These are phyloP conservation scores for Thozetella sp. DNA, from an alignment of 495 filamentous ascomycete species.

Conservation along the genomic window DNA sequence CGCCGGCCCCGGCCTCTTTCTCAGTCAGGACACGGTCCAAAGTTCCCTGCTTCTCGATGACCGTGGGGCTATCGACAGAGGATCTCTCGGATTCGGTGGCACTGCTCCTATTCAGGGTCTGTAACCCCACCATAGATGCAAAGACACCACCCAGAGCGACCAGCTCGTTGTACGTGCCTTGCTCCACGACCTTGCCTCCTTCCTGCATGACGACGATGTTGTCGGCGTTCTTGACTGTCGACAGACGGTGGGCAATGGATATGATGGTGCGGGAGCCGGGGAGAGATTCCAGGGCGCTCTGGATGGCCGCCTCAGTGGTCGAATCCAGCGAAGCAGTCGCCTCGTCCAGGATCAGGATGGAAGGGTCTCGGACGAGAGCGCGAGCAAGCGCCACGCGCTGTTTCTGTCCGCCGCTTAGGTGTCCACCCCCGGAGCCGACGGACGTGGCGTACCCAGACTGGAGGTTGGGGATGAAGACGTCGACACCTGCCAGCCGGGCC, in stretches of 20 bases:
- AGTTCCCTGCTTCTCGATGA: background rate
- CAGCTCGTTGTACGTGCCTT: slow-evolving; percentile 50
- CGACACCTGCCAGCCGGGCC: slow-evolving; percentile 36
- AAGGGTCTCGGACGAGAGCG: slow-evolving; percentile 47
- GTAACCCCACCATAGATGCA: slow-evolving; percentile 36
- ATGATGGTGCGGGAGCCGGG: slow-evolving; percentile 64
- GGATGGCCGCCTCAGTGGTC: slow-evolving; percentile 53
- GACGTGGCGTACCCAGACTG: slow-evolving; percentile 46
- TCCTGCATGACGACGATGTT: slow-evolving; percentile 63
- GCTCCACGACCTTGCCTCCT: slow-evolving; percentile 51
- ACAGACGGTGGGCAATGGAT: slow-evolving; percentile 71
- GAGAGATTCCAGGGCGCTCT: slow-evolving; percentile 48
- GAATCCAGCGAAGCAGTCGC: slow-evolving; percentile 57
- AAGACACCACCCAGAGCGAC: slow-evolving; percentile 36
- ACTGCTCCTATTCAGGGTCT: slow-evolving; percentile 24
- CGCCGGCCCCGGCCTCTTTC: background rate
- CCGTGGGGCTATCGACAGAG: background rate
- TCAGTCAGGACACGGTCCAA: background rate
- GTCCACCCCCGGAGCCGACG: slow-evolving; percentile 47
- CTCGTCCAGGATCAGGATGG: slow-evolving; percentile 56
- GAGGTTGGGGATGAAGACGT: slow-evolving; percentile 32
- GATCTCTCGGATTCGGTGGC: background rate
- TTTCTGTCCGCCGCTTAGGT: slow-evolving; percentile 58
- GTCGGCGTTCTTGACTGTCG: slow-evolving; percentile 63
- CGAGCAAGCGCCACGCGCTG: slow-evolving; percentile 65